Evolutionary conservation across 2,329 filamentous ascomycete species (phyloP), one percentile per base, ranked within the genome.

Genomic region (Neofusicoccum laricinum): DNA sequence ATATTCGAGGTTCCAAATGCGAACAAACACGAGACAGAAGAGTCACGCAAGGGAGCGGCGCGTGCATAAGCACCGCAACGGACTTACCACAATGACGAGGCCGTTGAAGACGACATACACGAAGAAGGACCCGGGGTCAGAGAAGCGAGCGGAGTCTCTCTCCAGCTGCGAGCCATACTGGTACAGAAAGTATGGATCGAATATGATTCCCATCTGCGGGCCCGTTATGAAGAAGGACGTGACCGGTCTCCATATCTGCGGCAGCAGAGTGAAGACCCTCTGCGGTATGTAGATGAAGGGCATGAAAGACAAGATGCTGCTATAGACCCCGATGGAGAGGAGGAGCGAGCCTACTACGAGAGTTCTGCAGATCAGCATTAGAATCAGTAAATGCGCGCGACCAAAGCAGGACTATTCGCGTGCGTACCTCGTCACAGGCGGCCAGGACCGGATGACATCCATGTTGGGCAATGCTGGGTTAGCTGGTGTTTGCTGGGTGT

Each of bases 101-200:
- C 85, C 83, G 70, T 93, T 84, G 74, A 95, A 95, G 65, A 88
- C 78, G 70, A 96, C 79, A 75, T 96, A 97, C 79, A 88, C 88
- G 67, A 95, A 83, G 70, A 95, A 86, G 75, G 95, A 90, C 73
- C 92, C 93, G 65, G 90, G 90, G 69, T 85, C 84, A 46, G 83
- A 79, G 75, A 97, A 94, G 66, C 91, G 87, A 61, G 88, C 79
- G 67, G 90, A 90, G 68, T 85, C 84, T 46, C 79, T 84, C 81
- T 97, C 93, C 57, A 96, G 81, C 68, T 88, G 85, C 73, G 86
- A 90, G 70, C 90, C 81, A 79, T 95, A 96, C 68, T 85, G 88
- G 80, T 89, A 97, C 68, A 95, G 75, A 72, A 91, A 90, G 79
- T 91, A 92, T 48, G 91, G 88, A 75, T 93, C 90, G 73, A 92